Evolutionary conservation across 495 filamentous ascomycete species (phyloP).

Genomic region (Amniculicola lignicola): DNA sequence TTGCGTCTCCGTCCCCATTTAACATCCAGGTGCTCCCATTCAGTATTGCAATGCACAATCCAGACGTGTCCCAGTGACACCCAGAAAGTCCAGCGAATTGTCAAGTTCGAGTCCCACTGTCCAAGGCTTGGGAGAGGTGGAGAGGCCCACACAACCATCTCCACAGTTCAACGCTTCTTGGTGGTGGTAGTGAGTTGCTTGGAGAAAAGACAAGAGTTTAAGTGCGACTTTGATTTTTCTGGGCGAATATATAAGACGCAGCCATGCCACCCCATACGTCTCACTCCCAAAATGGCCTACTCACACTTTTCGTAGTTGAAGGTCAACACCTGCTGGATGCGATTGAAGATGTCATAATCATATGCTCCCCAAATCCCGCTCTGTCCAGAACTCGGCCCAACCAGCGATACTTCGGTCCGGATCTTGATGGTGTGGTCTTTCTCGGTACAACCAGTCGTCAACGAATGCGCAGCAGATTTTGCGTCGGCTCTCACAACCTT

Average conservation of each 20-base stretch:
- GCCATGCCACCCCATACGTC: background rate
- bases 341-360: background rate
- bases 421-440: constrained; percentile 1
- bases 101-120: too few species aligned
- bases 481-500: background rate
- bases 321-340: background rate
- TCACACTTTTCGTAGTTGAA: constrained; percentile 3
- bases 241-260: background rate
- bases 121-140: too few species aligned
- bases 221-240: too few species aligned
- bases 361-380: background rate
- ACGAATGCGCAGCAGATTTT: background rate
- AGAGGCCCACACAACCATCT: background rate
- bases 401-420: too few species aligned
- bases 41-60: too few species aligned
- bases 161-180: background rate
- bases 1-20: too few species aligned
- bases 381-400: too few species aligned
- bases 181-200: background rate
- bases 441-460: background rate
- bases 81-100: background rate
- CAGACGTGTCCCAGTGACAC: too few species aligned
- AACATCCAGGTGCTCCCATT: too few species aligned
- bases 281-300: background rate
- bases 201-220: background rate